These are phyloP conservation scores for Candida taoyuanica DNA, from an alignment of 805 yeast genomes.

Conservation along the genomic window DNA sequence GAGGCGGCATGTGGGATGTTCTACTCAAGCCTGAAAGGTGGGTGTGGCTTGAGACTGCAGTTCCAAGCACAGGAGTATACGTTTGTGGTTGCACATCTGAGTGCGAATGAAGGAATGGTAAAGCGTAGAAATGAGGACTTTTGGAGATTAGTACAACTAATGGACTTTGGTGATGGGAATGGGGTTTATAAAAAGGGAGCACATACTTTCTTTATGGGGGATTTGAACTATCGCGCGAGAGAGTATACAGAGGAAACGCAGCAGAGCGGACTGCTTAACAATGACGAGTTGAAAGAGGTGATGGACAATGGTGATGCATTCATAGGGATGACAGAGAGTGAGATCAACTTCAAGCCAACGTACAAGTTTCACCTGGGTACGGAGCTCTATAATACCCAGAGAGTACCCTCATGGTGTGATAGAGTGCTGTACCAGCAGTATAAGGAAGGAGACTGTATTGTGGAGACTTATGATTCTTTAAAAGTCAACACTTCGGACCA, in stretches of 20 bases:
- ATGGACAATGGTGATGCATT: slow-evolving; percentile 41
- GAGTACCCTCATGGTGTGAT: slow-evolving; percentile 91
- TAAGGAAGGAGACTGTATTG: slow-evolving; percentile 20
- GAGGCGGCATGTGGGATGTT: slow-evolving; percentile 22
- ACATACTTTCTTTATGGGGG: slow-evolving; percentile 78
- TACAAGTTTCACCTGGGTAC: slow-evolving; percentile 60
- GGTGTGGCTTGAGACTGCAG: slow-evolving; percentile 52
- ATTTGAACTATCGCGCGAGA: slow-evolving; percentile 69
- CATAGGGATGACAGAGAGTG: slow-evolving; percentile 61
- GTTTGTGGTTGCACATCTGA: slow-evolving; percentile 65
- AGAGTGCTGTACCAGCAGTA: slow-evolving; percentile 60
- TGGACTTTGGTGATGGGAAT: slow-evolving; percentile 53
- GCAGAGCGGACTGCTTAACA: slow-evolving; percentile 25
- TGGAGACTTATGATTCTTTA: slow-evolving; percentile 47
- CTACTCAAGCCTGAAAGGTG: slow-evolving; percentile 71
- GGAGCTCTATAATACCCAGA: slow-evolving; percentile 44
- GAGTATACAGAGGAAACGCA: slow-evolving; percentile 11
- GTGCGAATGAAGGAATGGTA: slow-evolving; percentile 72
- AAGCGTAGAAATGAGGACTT: slow-evolving; percentile 51
- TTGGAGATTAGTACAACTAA: slow-evolving; percentile 42
- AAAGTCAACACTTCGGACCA: slow-evolving; percentile 66
- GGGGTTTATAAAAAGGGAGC: slow-evolving; percentile 44
- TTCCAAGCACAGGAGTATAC: slow-evolving; percentile 37
- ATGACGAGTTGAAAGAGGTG: slow-evolving; percentile 33
- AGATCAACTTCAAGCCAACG: slow-evolving; percentile 70